These are phyloP conservation scores for Pelargonium citronellum DNA, from an alignment of 441 rosid species.

Conservation along the genomic window DNA sequence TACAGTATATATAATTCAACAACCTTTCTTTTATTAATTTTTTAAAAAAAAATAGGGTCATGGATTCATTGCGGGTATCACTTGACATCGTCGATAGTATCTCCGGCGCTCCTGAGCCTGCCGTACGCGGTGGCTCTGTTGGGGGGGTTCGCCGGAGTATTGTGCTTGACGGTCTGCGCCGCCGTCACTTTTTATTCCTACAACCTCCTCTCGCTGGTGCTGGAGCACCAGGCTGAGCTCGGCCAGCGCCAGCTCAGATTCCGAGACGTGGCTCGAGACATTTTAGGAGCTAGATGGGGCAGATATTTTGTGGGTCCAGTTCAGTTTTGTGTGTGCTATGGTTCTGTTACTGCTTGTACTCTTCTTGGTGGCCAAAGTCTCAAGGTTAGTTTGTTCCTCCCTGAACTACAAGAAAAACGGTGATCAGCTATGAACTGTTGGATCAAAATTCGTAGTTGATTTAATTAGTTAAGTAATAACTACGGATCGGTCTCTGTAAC, in stretches of 20 bases:
- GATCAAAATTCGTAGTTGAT: too few species aligned
- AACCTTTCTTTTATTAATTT: not conserved
- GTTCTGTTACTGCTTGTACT: conserved; percentile 36
- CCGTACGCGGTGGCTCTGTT: conserved; percentile 31
- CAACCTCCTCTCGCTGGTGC: conserved; percentile 34
- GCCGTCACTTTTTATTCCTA: conserved; percentile 32
- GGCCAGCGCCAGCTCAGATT: conserved; percentile 35
- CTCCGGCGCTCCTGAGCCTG: conserved; percentile 33
- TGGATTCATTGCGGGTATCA: conserved; percentile 39
- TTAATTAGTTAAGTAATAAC: too few species aligned
- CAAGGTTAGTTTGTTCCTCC: conserved; percentile 30
- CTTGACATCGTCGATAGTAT: conserved; percentile 27
- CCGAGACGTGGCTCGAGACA: conserved; percentile 33
- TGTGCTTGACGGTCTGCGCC: conserved; percentile 24
- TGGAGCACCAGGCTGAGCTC: conserved; percentile 32
- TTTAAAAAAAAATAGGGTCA: conserved; percentile 24
- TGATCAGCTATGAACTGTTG: too few species aligned
- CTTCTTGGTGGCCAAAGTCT: conserved; percentile 54
- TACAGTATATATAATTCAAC: not conserved
- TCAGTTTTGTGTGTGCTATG: conserved; percentile 47
- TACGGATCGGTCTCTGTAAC: too few species aligned
- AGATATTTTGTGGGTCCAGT: conserved; percentile 52
- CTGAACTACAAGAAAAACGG: not conserved
- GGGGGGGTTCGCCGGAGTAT: conserved; percentile 32
- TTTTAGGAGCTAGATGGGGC: conserved; percentile 47